Evolutionary conservation across 768 basidiomycete genomes (phyloP).

Genomic region (Boletus patriciae): DNA sequence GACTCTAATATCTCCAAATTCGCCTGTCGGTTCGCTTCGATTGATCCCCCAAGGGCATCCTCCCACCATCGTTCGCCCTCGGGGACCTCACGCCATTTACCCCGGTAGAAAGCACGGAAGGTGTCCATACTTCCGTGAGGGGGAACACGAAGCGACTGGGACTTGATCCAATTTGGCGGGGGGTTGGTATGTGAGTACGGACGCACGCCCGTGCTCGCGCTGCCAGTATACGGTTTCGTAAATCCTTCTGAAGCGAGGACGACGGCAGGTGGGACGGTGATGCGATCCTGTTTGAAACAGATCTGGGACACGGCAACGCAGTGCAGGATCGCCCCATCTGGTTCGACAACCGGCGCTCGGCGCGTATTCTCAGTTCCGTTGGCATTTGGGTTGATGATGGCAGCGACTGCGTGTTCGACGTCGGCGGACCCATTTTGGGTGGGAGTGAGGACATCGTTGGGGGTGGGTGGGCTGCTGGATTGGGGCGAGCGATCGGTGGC

Average conservation of each 20-base stretch:
- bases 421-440: constrained; percentile 7
- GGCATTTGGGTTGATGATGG: constrained; percentile 2
- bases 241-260: constrained; percentile 63
- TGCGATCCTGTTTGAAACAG: constrained; percentile 70
- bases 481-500: constrained; percentile 18
- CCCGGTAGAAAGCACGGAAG: constrained; percentile 46
- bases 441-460: neutral
- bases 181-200: constrained; percentile 36
- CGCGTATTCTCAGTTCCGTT: neutral
- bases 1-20: constrained; percentile 26
- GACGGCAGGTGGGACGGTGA: constrained; percentile 70
- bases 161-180: constrained; percentile 29
- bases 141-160: constrained; percentile 22
- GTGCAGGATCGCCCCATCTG: constrained; percentile 58
- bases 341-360: constrained; percentile 20
- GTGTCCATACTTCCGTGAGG: constrained; percentile 21
- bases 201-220: constrained; percentile 10
- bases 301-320: constrained; percentile 62
- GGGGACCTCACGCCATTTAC: constrained; percentile 63
- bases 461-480: constrained; percentile 27
- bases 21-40: constrained; percentile 39
- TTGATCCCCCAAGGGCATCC: constrained; percentile 48
- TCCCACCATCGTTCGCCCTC: constrained; percentile 71
- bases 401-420: constrained; percentile 17
- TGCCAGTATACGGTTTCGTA: constrained; percentile 21